These are phyloP conservation scores for Aureobasidium sp. DNA, from an alignment of 2,329 filamentous ascomycete genomes.

Conservation along the genomic window DNA sequence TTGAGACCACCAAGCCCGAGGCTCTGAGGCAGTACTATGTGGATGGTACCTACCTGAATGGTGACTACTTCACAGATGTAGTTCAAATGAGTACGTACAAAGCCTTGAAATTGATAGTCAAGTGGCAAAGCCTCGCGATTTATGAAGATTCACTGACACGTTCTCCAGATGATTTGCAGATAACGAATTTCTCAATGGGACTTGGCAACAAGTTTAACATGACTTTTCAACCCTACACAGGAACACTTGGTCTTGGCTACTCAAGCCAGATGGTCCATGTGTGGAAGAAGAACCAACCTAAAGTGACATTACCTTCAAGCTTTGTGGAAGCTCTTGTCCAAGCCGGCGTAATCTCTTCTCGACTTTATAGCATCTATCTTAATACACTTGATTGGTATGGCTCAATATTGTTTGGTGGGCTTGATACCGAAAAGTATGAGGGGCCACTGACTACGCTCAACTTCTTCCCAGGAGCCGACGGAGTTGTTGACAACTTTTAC, in stretches of 20 bases:
- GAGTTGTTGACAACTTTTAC: background rate
- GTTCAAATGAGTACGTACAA: slow-evolving; percentile 12
- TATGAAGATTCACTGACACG: background rate
- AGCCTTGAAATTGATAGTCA: background rate
- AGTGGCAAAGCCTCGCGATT: too few species aligned
- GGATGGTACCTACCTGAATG: slow-evolving; percentile 19
- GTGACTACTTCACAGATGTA: slow-evolving; percentile 21
- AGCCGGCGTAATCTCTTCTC: slow-evolving; percentile 22
- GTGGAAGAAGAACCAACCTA: slow-evolving; percentile 9
- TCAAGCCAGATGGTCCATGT: slow-evolving; percentile 16
- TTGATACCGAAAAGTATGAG: slow-evolving; percentile 24
- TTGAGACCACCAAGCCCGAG: slow-evolving; percentile 17
- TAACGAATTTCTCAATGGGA: slow-evolving; percentile 24
- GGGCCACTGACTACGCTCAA: slow-evolving; percentile 23
- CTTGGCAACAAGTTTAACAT: slow-evolving; percentile 22
- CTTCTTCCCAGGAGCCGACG: slow-evolving; percentile 5
- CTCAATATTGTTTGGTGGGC: slow-evolving; percentile 27
- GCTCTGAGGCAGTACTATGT: slow-evolving; percentile 24
- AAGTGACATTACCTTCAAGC: slow-evolving; percentile 15
- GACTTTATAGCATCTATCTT: slow-evolving; percentile 25
- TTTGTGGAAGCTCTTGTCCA: slow-evolving; percentile 24
- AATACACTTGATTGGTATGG: slow-evolving; percentile 21
- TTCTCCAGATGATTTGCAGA: slow-evolving; percentile 17
- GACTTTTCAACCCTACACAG: too few species aligned
- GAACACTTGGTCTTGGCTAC: slow-evolving; percentile 23